A percentile compares a stretch with the other conserved stretches of the same genome.
Evolutionary conservation across 1,139 yeast genomes (phyloP).

Genomic region (Petasospora fabianii): DNA sequence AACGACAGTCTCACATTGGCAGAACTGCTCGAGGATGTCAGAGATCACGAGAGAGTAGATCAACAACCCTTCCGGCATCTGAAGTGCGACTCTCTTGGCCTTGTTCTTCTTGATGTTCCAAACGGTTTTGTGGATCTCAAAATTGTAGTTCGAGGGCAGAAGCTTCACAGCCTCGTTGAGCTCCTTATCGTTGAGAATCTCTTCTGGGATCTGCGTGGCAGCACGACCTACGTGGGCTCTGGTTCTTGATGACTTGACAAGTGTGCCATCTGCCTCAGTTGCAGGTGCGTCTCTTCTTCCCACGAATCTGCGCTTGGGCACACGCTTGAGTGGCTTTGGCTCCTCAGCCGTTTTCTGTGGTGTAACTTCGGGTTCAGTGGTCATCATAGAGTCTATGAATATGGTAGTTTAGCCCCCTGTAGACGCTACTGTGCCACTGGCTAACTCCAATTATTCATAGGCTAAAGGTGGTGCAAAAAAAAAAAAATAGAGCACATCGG

Average conservation of each 20-base stretch:
- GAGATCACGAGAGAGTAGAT: slow-evolving; percentile 83
- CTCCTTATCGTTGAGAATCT: slow-evolving; percentile 73
- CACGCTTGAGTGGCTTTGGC: slow-evolving; percentile 17
- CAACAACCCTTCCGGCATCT: slow-evolving; percentile 95
- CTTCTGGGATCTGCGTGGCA: slow-evolving; percentile 87
- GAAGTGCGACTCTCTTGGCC: slow-evolving; percentile 83
- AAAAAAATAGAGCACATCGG: not conserved
- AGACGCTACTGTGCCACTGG: no score
- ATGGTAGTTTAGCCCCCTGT: no score
- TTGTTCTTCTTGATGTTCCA: slow-evolving; percentile 79
- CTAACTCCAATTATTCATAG: no score
- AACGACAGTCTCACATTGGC: slow-evolving; percentile 80
- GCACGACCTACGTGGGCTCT: slow-evolving; percentile 45
- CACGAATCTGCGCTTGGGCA: slow-evolving; percentile 43
- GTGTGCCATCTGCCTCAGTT: slow-evolving; percentile 22
- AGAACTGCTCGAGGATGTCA: slow-evolving; percentile 89
- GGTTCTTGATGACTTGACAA: slow-evolving; percentile 29
- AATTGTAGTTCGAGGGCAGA: slow-evolving; percentile 87
- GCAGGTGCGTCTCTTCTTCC: slow-evolving; percentile 32
- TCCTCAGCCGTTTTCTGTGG: not conserved
- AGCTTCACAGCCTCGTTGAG: slow-evolving; percentile 76
- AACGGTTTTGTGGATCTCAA: slow-evolving; percentile 92
- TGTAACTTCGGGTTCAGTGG: not conserved
- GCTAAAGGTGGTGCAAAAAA: no score
- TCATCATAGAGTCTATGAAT: no score